Evolutionary conservation across 2,329 filamentous ascomycete species (phyloP), one percentile per base, ranked within the genome.

Genomic region (Leptographium flavum): DNA sequence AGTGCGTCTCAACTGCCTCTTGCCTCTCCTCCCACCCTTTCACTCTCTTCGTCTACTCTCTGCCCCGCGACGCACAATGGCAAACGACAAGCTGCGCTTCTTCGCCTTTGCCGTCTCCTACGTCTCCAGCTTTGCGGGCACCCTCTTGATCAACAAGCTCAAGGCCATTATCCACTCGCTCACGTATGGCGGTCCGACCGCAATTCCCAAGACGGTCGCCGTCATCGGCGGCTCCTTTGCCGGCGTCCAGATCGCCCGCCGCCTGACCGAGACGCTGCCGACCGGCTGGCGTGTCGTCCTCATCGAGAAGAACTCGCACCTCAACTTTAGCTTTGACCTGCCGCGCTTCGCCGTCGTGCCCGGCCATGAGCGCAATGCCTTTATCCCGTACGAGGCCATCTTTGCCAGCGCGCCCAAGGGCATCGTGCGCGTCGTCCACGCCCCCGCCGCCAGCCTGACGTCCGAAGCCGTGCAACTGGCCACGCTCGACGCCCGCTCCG

Each of bases 241-340:
- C 0, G 76, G 76, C 3, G 66, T 67, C 48, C 63, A 69, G 38
- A 63, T 67, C 6, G 67, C 67, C 0, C 62, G 63, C n/a, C 58
- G 64, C 10, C 64, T 79, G 5, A 62, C 67, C n/a, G 58, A 63
- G 21, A 60, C 64, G 5, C 56, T 79, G 0, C 69, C 73, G 0
- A 62, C 65, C 0, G 58, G 66, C 30, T 76, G 69, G 55, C 64
- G 65, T 4, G 67, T 78, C 4, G 59, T 79, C 0, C 59, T 80
- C 4, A 55, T 81, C 25, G 76, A 81, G 56, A 71, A 69, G 39
- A 74, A 76, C 54, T 69, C 66, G 4, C 75, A 79, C 56, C 75
- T 79, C 56, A 70, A 79, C 50, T 77, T 73, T 52, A 71, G 72
- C 0, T 81, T 74, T 66, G 67, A 70, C 13, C 66, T 80, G 32